Evolutionary conservation across 2,329 filamentous ascomycete species (phyloP).

Genomic region (Amauroascus niger): DNA sequence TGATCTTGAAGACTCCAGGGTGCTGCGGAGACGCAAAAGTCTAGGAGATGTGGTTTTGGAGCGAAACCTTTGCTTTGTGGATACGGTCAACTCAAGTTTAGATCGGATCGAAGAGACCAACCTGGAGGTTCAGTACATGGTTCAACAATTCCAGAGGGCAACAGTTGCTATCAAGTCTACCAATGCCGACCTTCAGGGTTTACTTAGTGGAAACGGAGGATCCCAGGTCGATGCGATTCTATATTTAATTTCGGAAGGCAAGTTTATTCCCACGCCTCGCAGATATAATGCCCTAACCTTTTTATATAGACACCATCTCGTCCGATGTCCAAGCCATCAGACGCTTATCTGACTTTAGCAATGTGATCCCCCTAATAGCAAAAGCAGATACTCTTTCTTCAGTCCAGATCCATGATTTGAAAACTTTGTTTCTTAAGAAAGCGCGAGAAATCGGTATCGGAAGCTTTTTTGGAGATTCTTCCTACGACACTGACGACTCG

Average conservation of each 20-base stretch:
- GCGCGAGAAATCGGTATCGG: slow-evolving; percentile 44
- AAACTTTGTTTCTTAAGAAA: slow-evolving; percentile 40
- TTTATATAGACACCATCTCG: slow-evolving; percentile 44
- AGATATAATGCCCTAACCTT: slow-evolving; percentile 13
- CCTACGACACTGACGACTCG: slow-evolving; percentile 20
- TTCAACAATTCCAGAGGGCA: slow-evolving; percentile 56
- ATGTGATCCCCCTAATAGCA: slow-evolving; percentile 73
- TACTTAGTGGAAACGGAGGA: slow-evolving; percentile 74
- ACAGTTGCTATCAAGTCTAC: slow-evolving; percentile 52
- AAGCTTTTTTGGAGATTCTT: slow-evolving; percentile 43
- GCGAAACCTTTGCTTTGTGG: slow-evolving; percentile 86
- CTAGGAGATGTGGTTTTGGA: slow-evolving; percentile 70
- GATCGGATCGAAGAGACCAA: slow-evolving; percentile 47
- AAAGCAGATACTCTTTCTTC: slow-evolving; percentile 60
- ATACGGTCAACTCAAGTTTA: slow-evolving; percentile 57
- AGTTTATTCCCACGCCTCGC: slow-evolving; percentile 22
- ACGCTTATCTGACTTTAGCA: slow-evolving; percentile 62
- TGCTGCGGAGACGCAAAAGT: slow-evolving; percentile 57
- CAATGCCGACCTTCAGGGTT: slow-evolving; percentile 63
- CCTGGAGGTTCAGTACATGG: slow-evolving; percentile 60
- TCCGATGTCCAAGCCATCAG: slow-evolving; percentile 64
- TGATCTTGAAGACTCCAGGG: slow-evolving; percentile 58
- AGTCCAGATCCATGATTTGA: slow-evolving; percentile 50
- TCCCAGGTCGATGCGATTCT: slow-evolving; percentile 75
- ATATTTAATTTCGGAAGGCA: slow-evolving; percentile 68